Percentiles rank a stretch among this genome's conserved stretches.
phyloP scores from a whole-genome alignment of 75 land plant genomes.

The Cunninghamia lanceolata region DNA sequence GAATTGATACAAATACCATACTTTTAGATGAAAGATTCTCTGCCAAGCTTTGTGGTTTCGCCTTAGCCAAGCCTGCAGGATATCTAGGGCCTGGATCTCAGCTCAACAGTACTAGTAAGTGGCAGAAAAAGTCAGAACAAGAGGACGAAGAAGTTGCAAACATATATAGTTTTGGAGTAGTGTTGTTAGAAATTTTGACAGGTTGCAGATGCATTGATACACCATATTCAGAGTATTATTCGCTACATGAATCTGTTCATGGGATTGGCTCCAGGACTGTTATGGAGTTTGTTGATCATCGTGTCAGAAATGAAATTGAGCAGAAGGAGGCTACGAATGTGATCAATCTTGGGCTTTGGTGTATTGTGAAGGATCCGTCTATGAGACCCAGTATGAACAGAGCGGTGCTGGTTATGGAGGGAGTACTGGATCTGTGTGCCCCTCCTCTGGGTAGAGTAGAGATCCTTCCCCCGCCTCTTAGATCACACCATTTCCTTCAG shows the following conservation, averaged over 20 bases:
- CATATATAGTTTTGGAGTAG: slow-evolving; percentile 7
- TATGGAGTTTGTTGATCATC: slow-evolving; percentile 8
- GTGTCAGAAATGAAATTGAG: neutral
- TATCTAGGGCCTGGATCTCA: neutral
- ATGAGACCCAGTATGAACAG: slow-evolving; percentile 9
- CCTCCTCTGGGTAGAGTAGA: slow-evolving; percentile 10
- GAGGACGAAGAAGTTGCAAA: slow-evolving; percentile 6
- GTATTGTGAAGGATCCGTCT: slow-evolving; percentile 8
- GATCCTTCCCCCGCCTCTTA: slow-evolving; percentile 13
- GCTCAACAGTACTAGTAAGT: neutral
- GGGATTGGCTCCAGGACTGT: neutral
- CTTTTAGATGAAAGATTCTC: slow-evolving; percentile 13
- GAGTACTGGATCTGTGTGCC: neutral
- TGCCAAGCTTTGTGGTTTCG: slow-evolving; percentile 14
- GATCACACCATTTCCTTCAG: slow-evolving; percentile 8
- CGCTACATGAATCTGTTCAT: slow-evolving; percentile 10
- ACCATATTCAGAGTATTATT: slow-evolving; percentile 10
- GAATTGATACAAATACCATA: slow-evolving; percentile 5
- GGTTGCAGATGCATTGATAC: slow-evolving; percentile 11
- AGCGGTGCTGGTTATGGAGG: slow-evolving; percentile 5
- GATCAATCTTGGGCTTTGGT: slow-evolving; percentile 12
- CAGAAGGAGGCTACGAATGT: slow-evolving; percentile 1
- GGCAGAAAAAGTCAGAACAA: slow-evolving; percentile 1
- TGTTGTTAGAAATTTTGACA: slow-evolving; percentile 9
- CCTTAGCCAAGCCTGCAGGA: neutral